These are phyloP conservation scores for Monilinia fructigena DNA, from an alignment of 2,329 filamentous ascomycete species.

Conservation along the genomic window DNA sequence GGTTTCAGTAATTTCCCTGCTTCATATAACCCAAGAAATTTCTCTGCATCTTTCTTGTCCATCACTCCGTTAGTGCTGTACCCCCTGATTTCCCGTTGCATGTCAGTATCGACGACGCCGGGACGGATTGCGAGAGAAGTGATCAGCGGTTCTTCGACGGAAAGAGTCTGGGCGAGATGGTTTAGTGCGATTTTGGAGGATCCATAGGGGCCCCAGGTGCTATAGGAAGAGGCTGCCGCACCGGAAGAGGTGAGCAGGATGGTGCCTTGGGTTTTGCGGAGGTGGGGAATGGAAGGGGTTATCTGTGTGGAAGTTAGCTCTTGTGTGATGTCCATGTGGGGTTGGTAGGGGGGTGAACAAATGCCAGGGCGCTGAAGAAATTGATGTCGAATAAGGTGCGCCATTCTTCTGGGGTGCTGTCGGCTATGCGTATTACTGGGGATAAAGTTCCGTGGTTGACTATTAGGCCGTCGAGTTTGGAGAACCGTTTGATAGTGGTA, in stretches of 20 bases:
- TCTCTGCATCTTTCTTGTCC: slow-evolving; percentile 55
- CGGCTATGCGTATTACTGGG: slow-evolving; percentile 69
- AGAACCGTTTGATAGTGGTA: slow-evolving; percentile 65
- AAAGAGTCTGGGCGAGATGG: slow-evolving; percentile 71
- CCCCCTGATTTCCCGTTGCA: slow-evolving; percentile 80
- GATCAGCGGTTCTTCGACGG: slow-evolving; percentile 73
- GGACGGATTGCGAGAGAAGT: slow-evolving; percentile 72
- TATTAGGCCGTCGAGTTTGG: slow-evolving; percentile 74
- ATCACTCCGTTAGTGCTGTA: slow-evolving; percentile 56
- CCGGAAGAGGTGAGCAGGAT: slow-evolving; percentile 81
- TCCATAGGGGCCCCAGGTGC: slow-evolving; percentile 78
- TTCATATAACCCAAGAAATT: slow-evolving; percentile 69
- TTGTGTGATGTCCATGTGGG: slow-evolving; percentile 13
- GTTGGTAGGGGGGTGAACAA: slow-evolving; percentile 55
- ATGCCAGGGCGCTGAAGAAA: slow-evolving; percentile 76
- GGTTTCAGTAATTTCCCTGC: slow-evolving; percentile 73
- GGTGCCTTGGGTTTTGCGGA: slow-evolving; percentile 66
- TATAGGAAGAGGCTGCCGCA: slow-evolving; percentile 64
- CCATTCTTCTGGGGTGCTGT: slow-evolving; percentile 72
- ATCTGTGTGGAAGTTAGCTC: slow-evolving; percentile 40
- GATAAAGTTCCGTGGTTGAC: slow-evolving; percentile 83
- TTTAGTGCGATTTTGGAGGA: slow-evolving; percentile 82
- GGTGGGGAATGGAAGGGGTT: slow-evolving; percentile 65
- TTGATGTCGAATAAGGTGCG: slow-evolving; percentile 76
- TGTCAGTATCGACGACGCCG: slow-evolving; percentile 82